Conservation (phyloP, 495 filamentous ascomycete genomes). For the Arthonia radiata region DNA sequence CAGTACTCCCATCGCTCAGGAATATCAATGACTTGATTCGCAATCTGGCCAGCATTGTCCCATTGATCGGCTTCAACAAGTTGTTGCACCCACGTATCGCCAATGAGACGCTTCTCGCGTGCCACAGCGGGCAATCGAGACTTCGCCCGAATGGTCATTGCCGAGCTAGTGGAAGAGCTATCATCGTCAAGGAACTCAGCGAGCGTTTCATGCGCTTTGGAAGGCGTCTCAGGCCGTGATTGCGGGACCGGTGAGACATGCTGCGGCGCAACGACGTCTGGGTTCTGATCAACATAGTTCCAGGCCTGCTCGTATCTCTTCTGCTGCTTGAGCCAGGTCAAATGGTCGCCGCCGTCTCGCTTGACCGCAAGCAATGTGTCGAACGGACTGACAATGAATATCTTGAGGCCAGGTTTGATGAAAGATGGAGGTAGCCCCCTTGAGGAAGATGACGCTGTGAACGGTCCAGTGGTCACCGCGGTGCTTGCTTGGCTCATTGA, state of each 20-base stretch:
- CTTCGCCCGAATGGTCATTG: slow-evolving; percentile 14
- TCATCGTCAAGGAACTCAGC: slow-evolving; percentile 65
- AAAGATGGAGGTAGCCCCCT: slow-evolving; percentile 4
- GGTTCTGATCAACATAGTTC: slow-evolving; percentile 66
- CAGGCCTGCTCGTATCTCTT: slow-evolving; percentile 63
- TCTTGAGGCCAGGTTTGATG: slow-evolving; percentile 49
- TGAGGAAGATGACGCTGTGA: slow-evolving; percentile 16
- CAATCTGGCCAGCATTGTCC: slow-evolving; percentile 48
- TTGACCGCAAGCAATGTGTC: slow-evolving; percentile 77
- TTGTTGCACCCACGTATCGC: slow-evolving; percentile 78
- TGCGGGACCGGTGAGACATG: slow-evolving; percentile 11
- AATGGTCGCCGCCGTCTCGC: slow-evolving; percentile 58
- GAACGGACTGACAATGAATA: slow-evolving; percentile 89
- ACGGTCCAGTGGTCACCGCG: slow-evolving; percentile 19
- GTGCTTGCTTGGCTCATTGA: slow-evolving; percentile 11
- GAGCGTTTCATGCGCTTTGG: slow-evolving; percentile 25
- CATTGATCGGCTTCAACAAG: slow-evolving; percentile 49
- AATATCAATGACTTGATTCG: slow-evolving; percentile 56
- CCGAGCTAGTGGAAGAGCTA: slow-evolving; percentile 24
- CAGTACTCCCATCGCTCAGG: slow-evolving; percentile 77
- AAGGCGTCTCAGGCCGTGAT: slow-evolving; percentile 22
- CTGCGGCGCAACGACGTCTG: slow-evolving; percentile 30
- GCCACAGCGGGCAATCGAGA: slow-evolving; percentile 50
- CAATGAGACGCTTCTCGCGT: slow-evolving; percentile 76
- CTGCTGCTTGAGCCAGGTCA: slow-evolving; percentile 61